phyloP scores from a whole-genome alignment of 129 eudicot genomes.

The Tanacetum coccineum region DNA sequence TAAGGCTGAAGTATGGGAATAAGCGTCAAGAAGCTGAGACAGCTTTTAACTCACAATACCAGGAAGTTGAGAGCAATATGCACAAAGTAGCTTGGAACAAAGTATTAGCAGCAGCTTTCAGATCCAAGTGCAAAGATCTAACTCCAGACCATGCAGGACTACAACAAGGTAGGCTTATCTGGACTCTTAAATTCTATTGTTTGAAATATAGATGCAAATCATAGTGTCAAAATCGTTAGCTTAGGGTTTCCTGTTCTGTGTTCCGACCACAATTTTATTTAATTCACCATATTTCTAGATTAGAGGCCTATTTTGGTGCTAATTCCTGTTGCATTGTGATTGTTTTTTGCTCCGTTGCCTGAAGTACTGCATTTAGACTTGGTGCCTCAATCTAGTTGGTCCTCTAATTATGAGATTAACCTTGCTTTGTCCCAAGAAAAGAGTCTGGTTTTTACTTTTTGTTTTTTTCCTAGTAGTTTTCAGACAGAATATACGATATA shows the following conservation, averaged over 20 bases:
- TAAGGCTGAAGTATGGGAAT: slow-evolving; percentile 46
- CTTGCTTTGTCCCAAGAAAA: background rate
- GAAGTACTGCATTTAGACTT: too few species aligned
- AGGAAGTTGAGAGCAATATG: slow-evolving; percentile 51
- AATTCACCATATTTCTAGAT: background rate
- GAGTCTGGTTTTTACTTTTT: background rate
- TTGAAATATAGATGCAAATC: background rate
- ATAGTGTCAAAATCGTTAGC: background rate
- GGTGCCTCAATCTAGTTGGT: too few species aligned
- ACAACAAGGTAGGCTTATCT: slow-evolving; percentile 41
- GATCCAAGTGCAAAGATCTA: slow-evolving; percentile 57
- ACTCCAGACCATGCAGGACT: slow-evolving; percentile 33
- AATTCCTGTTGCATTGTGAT: background rate
- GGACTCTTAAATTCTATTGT: background rate
- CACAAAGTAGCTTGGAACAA: slow-evolving; percentile 47
- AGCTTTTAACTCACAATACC: slow-evolving; percentile 40
- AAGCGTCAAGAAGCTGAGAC: slow-evolving; percentile 51
- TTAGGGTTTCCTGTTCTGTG: too few species aligned
- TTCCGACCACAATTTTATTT: background rate
- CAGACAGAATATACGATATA: background rate
- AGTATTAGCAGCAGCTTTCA: slow-evolving; percentile 61
- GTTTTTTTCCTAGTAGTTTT: background rate
- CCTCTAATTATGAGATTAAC: too few species aligned
- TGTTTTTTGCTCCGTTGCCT: background rate
- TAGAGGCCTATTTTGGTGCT: too few species aligned